These are phyloP conservation scores for Trichosporon inkin DNA, from an alignment of 1,284 basidiomycete species.

Conservation along the genomic window DNA sequence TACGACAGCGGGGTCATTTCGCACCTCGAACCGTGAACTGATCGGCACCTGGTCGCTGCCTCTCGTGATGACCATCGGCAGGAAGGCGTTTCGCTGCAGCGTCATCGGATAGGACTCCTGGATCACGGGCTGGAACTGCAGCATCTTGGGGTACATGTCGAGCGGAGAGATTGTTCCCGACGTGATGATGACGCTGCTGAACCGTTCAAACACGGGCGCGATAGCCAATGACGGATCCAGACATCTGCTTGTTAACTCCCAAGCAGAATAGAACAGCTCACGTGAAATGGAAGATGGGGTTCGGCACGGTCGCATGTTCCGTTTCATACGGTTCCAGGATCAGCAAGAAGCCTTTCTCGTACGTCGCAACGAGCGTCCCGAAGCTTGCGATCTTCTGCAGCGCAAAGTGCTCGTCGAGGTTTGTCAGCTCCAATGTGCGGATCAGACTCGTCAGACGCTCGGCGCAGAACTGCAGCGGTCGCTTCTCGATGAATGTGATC, in stretches of 20 bases:
- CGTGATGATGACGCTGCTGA: constrained; percentile 97
- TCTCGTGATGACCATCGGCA: constrained; percentile 96
- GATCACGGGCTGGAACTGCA: constrained; percentile 95
- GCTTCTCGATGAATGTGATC: constrained; percentile 95
- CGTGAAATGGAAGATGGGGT: constrained; percentile 98
- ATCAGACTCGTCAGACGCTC: constrained; percentile 93
- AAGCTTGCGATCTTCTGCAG: constrained; percentile 95
- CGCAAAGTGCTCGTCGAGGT: constrained; percentile 85
- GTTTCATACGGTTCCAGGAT: constrained; percentile 99
- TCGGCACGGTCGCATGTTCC: constrained; percentile 96
- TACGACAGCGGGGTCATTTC: constrained; percentile 98
- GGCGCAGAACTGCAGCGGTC: constrained; percentile 96
- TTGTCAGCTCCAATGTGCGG: constrained; percentile 82
- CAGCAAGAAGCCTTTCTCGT: constrained; percentile 96
- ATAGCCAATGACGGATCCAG: constrained; percentile 97
- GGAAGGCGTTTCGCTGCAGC: constrained; percentile 89
- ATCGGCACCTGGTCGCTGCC: constrained; percentile 98
- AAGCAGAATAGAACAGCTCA: constrained; percentile 50
- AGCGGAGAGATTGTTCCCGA: constrained; percentile 97
- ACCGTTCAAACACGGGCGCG: constrained; percentile 95
- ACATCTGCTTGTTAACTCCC: constrained; percentile 58
- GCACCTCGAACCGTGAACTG: constrained; percentile 97
- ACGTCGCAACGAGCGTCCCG: constrained; percentile 94
- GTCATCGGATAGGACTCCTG: constrained; percentile 99
- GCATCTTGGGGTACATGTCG: constrained; percentile 99